Base-by-base conservation (phyloP, 2,329 filamentous ascomycete genomes). In the Diaporthe vaccinii region DNA sequence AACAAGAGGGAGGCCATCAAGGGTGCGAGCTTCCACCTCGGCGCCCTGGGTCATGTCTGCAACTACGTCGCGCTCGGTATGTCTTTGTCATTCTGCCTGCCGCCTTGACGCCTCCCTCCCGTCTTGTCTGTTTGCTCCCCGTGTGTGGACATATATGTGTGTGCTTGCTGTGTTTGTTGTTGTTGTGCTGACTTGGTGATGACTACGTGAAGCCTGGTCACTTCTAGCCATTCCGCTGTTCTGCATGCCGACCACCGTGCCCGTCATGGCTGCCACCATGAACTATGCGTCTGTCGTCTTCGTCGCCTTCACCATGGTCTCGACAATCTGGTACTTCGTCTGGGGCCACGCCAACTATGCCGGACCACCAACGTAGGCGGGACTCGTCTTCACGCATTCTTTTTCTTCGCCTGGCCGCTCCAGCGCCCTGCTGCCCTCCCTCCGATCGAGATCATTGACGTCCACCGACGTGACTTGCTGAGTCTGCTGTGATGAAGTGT, bases 231-330 rank as follows among this genome's bases (percentile, higher is more conserved):
- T 94, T 71, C 92, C 93, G 1, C 89, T 95, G 22, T 95, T 95
- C 87, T 95, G 91, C 83, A 93, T 94, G 91, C 93, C 92, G 0
- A 88, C 91, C 0, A 83, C 84, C 58, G 84, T 93, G n/a, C 91
- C 91, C 8, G 91, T 93, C 53, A 88, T 87, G 0, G 83, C 88
- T 8, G 81, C 84, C 25, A 88, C 86, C 53, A 92, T 94, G 87
- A 95, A 95, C 87, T 95, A 94, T 82, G 93, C 93, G 1, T 91
- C 91, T 20, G 93, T 92, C 46, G 93, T 95, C n/a, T 94, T 95
- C 78, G 89, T 93, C 36, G 91, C 87, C 7, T 92, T 93, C 77
- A 88, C 90, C 73, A 67, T 86, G 53, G 87, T 94, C 74, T 90
- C 93, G 1, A 87, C 86, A 14, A 82, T 84, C 10, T 95, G 93